Base-by-base conservation (phyloP, 768 basidiomycete species). In the Mycena indigotica region DNA sequence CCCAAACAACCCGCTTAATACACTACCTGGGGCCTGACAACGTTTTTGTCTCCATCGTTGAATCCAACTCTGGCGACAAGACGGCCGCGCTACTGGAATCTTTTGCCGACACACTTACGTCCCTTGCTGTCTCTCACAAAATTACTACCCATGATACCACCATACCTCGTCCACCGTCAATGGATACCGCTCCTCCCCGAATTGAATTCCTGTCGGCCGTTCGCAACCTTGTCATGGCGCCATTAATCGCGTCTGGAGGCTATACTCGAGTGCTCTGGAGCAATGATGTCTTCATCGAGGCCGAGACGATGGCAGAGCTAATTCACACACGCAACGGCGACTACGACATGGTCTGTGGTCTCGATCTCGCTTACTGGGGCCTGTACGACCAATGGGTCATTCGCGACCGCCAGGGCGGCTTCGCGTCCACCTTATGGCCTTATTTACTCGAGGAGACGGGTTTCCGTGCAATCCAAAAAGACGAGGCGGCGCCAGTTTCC, bases 261-360 rank as follows among this genome's bases (percentile, higher is more conserved):
- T 75, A 72, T 44, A 74, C 76, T 60, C 69, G 67, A 51, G 71
- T 79, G 4, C 32, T 80, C 0, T 80, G 77, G 65, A 71, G 75
- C 0, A 80, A 79, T 53, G 79, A 80, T 61, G 62, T 79, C 6
- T 75, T 63, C 54, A 64, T 79, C 58, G 75, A 75, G 38, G 74
- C 76, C 10, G 75, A 77, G 62, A 66, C 69, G 19, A 63, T 79
- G 13, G 56, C 76, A 19, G 75, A 79, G 58, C 70, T 79, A 21
- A 56, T 79, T 28, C 60, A 72, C 39, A 77, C 77, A 5, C 63
- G 64, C 5, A 68, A 69, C 25, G 76, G 75, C 8, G 67, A 74
- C 25, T 77, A 72, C 51, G 79, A 80, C 58, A 73, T 79, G 70
- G 77, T 69, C 6, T 80, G 79, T 55, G 77, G 69, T 8, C 65